phyloP scores from a whole-genome alignment of 768 basidiomycete species.

The Amanita inopinata region DNA sequence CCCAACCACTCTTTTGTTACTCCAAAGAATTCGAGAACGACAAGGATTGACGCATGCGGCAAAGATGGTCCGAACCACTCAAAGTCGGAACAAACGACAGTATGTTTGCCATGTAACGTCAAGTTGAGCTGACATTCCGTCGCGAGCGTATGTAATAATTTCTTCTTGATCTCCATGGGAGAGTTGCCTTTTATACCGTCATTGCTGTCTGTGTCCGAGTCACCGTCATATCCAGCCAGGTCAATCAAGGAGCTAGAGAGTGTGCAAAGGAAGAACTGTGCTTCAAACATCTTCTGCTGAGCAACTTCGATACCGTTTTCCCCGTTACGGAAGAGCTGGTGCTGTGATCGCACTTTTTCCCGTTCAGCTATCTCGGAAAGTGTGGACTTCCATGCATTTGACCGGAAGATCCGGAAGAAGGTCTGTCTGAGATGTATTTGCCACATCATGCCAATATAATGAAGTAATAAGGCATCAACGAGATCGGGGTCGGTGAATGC shows the following conservation, averaged over 20 bases:
- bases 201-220: conserved; percentile 15
- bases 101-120: conserved; percentile 22
- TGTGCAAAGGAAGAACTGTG: conserved; percentile 27
- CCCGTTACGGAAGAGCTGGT: conserved; percentile 14
- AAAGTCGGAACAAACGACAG: conserved; percentile 30
- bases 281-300: conserved; percentile 17
- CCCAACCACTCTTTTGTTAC: conserved; percentile 15
- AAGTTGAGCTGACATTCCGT: conserved; percentile 32
- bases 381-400: conserved; percentile 27
- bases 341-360: conserved; percentile 13
- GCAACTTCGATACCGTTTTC: conserved; percentile 16
- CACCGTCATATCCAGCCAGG: conserved; percentile 17
- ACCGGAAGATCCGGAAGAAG: conserved; percentile 21
- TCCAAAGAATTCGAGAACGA: conserved; percentile 18
- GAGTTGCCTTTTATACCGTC: conserved; percentile 10
- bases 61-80: conserved; percentile 36
- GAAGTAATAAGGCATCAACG: conserved; percentile 33
- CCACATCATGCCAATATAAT: conserved; percentile 35
- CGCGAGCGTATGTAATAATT: conserved; percentile 29
- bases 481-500: conserved; percentile 42
- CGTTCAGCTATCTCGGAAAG: conserved; percentile 12
- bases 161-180: conserved; percentile 25
- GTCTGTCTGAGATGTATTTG: conserved; percentile 26
- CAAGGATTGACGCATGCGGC: conserved; percentile 28
- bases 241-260: conserved; percentile 16